Percentiles rank a stretch among this genome's conserved stretches.
Conservation (phyloP, 2,329 filamentous ascomycete species). For the Ophiostoma australiae region DNA sequence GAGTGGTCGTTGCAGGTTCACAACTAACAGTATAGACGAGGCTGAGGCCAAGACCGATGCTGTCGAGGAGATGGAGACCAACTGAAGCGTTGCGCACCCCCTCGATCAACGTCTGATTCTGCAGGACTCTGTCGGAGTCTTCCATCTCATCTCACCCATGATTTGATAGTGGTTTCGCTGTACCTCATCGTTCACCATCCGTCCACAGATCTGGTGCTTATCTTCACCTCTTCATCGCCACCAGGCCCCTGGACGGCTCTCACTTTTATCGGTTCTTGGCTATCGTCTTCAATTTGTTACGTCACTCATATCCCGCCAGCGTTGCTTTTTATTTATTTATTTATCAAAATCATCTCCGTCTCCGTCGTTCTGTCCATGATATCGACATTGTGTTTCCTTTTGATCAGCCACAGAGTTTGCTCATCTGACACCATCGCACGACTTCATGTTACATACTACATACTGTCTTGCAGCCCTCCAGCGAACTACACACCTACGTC, state of each 20-base stretch:
- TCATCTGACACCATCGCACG: not conserved
- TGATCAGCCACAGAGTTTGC: not conserved
- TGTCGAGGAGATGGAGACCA: constrained; percentile 13
- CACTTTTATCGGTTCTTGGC: not conserved
- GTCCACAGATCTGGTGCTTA: not conserved
- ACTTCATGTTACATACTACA: not conserved
- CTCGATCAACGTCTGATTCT: not conserved
- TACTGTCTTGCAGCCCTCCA: not conserved
- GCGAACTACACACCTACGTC: not conserved
- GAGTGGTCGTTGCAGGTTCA: not conserved
- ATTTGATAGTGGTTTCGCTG: not conserved
- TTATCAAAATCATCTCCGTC: not conserved
- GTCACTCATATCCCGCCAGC: constrained; percentile 13
- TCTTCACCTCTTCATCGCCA: not conserved
- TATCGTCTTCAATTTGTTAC: not conserved
- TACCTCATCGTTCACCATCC: not conserved
- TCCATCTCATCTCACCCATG: not conserved
- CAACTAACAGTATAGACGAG: not conserved
- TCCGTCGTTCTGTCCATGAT: not conserved
- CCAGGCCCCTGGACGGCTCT: not conserved
- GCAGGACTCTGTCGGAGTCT: not conserved
- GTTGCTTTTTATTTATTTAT: not conserved
- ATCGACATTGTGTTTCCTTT: not conserved
- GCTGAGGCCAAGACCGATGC: not conserved
- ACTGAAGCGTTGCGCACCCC: not conserved